Evolutionary conservation across 2,329 filamentous ascomycete species (phyloP).

Genomic region (Knufia fluminis): DNA sequence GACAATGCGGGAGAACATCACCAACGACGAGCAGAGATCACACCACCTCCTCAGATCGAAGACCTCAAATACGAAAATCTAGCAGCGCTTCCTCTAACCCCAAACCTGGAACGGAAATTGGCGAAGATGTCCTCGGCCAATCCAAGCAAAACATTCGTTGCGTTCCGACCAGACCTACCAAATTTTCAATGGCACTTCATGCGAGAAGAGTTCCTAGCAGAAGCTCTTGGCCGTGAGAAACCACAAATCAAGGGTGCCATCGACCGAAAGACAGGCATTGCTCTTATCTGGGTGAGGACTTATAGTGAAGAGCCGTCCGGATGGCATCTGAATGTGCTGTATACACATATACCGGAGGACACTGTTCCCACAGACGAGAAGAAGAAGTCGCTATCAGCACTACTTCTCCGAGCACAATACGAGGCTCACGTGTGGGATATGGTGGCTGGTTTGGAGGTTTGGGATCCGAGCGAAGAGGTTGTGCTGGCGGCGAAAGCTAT

Average conservation of each 20-base stretch:
- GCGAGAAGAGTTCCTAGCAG: slow-evolving; percentile 68
- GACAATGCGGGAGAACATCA: slow-evolving; percentile 20
- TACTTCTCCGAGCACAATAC: slow-evolving; percentile 57
- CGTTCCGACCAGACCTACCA: slow-evolving; percentile 58
- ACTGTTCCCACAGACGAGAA: slow-evolving; percentile 19
- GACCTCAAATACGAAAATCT: slow-evolving; percentile 30
- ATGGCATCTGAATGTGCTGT: slow-evolving; percentile 35
- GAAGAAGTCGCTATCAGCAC: slow-evolving; percentile 44
- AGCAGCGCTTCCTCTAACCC: slow-evolving; percentile 50
- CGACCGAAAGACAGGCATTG: slow-evolving; percentile 22
- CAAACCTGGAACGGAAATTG: slow-evolving; percentile 46
- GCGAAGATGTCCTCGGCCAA: slow-evolving; percentile 35
- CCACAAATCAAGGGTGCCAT: slow-evolving; percentile 64
- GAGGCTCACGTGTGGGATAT: slow-evolving; percentile 66
- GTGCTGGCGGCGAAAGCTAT: slow-evolving; percentile 32
- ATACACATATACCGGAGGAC: slow-evolving; percentile 27
- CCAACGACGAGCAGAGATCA: slow-evolving; percentile 9
- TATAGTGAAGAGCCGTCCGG: slow-evolving; percentile 30
- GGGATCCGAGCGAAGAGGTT: slow-evolving; percentile 63
- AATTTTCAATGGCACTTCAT: slow-evolving; percentile 68
- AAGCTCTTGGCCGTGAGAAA: slow-evolving; percentile 41
- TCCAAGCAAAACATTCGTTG: slow-evolving; percentile 46
- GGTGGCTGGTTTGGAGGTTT: slow-evolving; percentile 58
- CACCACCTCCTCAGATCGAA: slow-evolving; percentile 24
- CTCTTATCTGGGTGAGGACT: slow-evolving; percentile 31